Evolutionary conservation across 164 flowering plant species (phyloP).

Genomic region (Berberis vulgaris): DNA sequence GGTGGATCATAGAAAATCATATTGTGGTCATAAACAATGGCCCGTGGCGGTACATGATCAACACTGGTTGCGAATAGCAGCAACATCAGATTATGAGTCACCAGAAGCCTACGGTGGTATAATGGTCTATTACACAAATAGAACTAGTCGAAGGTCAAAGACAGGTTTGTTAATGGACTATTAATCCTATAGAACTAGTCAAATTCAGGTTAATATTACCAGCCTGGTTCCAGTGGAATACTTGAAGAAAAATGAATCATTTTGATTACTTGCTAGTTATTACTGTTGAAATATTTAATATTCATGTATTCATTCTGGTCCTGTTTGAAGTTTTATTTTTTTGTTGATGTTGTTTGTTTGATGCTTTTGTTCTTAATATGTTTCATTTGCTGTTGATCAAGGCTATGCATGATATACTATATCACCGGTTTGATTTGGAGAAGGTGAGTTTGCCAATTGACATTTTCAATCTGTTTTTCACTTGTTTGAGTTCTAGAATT

Average conservation of each 20-base stretch:
- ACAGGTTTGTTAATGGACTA: neutral
- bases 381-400: constrained; percentile 12
- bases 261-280: neutral
- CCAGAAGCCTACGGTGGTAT: too few species aligned
- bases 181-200: too few species aligned
- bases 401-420: constrained; percentile 95
- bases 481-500: neutral
- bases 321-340: neutral
- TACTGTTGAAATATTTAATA: neutral
- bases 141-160: too few species aligned
- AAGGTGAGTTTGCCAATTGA: constrained; percentile 34
- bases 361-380: constrained; percentile 1
- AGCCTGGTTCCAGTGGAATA: too few species aligned
- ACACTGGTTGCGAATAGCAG: too few species aligned
- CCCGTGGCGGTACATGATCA: too few species aligned
- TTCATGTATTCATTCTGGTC: neutral
- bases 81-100: too few species aligned
- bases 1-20: too few species aligned
- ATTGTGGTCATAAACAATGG: too few species aligned
- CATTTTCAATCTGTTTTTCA: neutral
- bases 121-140: too few species aligned
- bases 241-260: neutral
- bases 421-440: constrained; percentile 60
- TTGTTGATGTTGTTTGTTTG: neutral
- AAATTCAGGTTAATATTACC: too few species aligned